Base-by-base conservation (phyloP, 2,329 filamentous ascomycete species). In the Fusarium metavorans region DNA sequence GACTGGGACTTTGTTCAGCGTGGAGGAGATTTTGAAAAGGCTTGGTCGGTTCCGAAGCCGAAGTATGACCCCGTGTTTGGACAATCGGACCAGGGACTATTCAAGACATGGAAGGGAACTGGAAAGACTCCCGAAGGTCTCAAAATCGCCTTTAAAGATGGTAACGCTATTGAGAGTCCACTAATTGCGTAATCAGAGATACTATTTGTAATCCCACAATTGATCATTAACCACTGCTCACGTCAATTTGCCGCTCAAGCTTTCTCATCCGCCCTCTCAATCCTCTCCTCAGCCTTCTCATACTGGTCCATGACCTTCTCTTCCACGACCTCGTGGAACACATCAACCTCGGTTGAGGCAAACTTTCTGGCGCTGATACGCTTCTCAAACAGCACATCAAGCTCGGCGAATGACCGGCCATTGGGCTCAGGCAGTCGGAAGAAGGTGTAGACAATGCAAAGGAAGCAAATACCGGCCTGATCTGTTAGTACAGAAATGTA, bases 381-480 rank as follows among this genome's bases (percentile, higher is more conserved):
- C 70, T 90, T 88, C 84, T 97, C 94, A 78, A 98, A 98, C 58
- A 98, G 86, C 58, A 97, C 79, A 81, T 98, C 95, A 65, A 98
- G 85, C 83, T 98, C 95, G 7, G 94, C 95, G 79, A 96, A 98
- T 0, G 93, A 93, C 43, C 95, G 91, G 10, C 94, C 95, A 5
- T 86, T 86, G 0, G 95, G 94, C 80, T 98, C 95, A 0, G 95
- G 95, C 0, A 84, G 72, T 32, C 82, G 80, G 73, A 84, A 84
- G 72, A 80, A 84, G 0, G 92, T 93, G 84, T 96, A 97, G 14
- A 97, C 84, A 78, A 95, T 91, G 84, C 94, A 97, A 64, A 91
- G 83, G 84, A 95, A 94, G 83, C 94, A 96, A 66, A 94, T 92
- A 0, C 92, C 93, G 14, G 90, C 92, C 88, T 67, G 25, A 70